phyloP scores from a whole-genome alignment of 352 stramenopile species.

The Globisporangium spinosum region DNA sequence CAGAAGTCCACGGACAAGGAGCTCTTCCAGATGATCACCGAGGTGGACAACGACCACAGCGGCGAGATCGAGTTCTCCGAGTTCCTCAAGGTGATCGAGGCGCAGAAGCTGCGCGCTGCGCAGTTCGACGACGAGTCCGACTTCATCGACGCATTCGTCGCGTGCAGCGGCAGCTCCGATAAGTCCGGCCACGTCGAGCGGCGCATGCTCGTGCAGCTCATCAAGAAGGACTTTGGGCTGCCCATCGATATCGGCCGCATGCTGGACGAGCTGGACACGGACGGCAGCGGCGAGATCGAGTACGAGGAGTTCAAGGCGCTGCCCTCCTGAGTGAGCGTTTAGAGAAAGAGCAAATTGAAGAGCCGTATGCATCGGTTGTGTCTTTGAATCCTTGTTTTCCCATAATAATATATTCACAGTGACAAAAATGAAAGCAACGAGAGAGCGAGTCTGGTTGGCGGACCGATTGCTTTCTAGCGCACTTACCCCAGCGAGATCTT shows the following conservation, averaged over 20 bases:
- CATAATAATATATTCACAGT: slow-evolving; percentile 25
- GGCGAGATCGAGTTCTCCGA: slow-evolving; percentile 97
- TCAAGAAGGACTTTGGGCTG: slow-evolving; percentile 95
- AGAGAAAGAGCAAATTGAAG: not conserved
- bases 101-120: slow-evolving; percentile 92
- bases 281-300: slow-evolving; percentile 93
- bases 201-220: slow-evolving; percentile 89
- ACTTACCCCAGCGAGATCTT: slow-evolving; percentile 52
- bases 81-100: slow-evolving; percentile 97
- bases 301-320: slow-evolving; percentile 96
- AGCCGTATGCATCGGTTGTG: not conserved
- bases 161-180: slow-evolving; percentile 89
- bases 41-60: slow-evolving; percentile 92
- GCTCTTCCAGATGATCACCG: slow-evolving; percentile 96
- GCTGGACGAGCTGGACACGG: slow-evolving; percentile 93
- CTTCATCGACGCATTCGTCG: slow-evolving; percentile 96
- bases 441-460: not conserved
- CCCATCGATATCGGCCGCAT: slow-evolving; percentile 97
- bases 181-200: slow-evolving; percentile 91
- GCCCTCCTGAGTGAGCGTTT: slow-evolving; percentile 45
- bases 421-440: slow-evolving; percentile 2
- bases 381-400: slow-evolving; percentile 7
- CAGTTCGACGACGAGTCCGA: slow-evolving; percentile 96
- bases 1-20: slow-evolving; percentile 97
- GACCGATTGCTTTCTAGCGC: too few species aligned